phyloP scores from a whole-genome alignment of 2,329 filamentous ascomycete species.

The Monosporascus sp. region DNA sequence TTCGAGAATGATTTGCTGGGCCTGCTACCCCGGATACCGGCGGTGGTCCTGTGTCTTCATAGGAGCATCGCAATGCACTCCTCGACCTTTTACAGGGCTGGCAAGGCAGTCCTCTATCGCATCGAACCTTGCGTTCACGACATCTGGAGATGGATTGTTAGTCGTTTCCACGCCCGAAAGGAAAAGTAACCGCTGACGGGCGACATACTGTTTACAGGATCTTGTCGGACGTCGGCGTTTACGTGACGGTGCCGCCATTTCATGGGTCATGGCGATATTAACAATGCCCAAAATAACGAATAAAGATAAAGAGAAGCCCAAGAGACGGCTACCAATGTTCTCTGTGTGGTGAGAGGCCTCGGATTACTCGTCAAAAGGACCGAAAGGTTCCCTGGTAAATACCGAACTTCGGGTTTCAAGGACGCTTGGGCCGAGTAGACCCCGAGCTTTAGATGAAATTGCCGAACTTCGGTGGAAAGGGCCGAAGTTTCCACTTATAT shows the following conservation, averaged over 20 bases:
- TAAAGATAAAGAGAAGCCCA: no score
- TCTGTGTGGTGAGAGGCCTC: neutral
- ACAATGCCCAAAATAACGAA: no score
- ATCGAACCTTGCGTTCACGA: neutral
- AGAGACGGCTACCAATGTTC: no score
- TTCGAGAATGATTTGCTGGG: neutral
- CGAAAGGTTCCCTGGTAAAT: neutral
- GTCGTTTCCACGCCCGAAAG: neutral
- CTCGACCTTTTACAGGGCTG: neutral
- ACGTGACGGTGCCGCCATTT: neutral
- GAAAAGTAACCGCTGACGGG: neutral
- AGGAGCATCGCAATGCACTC: neutral
- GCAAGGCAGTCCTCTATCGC: neutral
- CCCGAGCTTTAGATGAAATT: neutral
- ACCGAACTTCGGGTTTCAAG: neutral
- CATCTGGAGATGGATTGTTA: neutral
- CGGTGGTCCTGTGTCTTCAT: neutral
- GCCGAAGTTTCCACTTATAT: neutral
- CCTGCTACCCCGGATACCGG: neutral
- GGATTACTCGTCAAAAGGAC: neutral
- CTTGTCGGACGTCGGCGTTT: neutral
- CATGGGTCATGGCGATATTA: neutral
- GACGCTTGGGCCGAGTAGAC: neutral
- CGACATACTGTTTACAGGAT: neutral
- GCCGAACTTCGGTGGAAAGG: neutral